Percentiles rank a stretch among this genome's conserved stretches.
Evolutionary conservation across 768 basidiomycete genomes (phyloP).

Genomic region (Collybia sp.): DNA sequence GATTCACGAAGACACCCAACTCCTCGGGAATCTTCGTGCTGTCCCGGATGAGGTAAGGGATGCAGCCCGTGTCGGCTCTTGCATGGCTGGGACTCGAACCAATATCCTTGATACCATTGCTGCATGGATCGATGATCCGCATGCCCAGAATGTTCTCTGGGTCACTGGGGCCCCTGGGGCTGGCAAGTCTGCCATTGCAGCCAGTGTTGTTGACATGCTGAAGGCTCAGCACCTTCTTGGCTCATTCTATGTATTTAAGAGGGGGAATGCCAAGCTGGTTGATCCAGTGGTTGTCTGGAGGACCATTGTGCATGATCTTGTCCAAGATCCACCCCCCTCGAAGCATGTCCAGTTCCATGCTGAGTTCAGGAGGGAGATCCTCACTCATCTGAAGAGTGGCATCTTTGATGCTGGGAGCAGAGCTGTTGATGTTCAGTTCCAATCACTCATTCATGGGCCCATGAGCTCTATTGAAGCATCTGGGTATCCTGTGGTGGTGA

Average conservation of each 20-base stretch:
- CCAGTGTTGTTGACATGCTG: slow-evolving; percentile 12
- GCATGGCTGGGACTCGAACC: slow-evolving; percentile 8
- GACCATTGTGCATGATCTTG: slow-evolving; percentile 8
- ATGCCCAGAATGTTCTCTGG: slow-evolving; percentile 12
- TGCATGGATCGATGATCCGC: slow-evolving; percentile 7
- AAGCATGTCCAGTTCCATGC: neutral
- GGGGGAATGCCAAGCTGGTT: slow-evolving; percentile 5
- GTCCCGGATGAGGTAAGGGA: too few relatives aligned
- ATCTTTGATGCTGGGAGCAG: neutral
- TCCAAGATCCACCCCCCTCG: neutral
- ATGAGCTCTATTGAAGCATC: neutral
- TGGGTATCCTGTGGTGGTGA: slow-evolving; percentile 11
- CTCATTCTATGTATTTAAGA: slow-evolving; percentile 11
- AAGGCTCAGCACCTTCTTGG: slow-evolving; percentile 9
- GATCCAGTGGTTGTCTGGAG: slow-evolving; percentile 6
- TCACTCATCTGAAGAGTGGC: neutral
- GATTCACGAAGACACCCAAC: too few relatives aligned
- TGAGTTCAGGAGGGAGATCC: neutral
- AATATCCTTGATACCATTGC: slow-evolving; percentile 5
- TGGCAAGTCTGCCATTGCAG: slow-evolving; percentile 14
- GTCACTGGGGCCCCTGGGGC: slow-evolving; percentile 13
- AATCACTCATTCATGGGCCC: neutral
- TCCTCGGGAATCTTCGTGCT: too few relatives aligned
- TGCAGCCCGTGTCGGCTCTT: neutral
- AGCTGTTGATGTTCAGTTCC: neutral